These are phyloP conservation scores for Penicillium brasilianum DNA, from an alignment of 2,329 filamentous ascomycete genomes.

Conservation along the genomic window DNA sequence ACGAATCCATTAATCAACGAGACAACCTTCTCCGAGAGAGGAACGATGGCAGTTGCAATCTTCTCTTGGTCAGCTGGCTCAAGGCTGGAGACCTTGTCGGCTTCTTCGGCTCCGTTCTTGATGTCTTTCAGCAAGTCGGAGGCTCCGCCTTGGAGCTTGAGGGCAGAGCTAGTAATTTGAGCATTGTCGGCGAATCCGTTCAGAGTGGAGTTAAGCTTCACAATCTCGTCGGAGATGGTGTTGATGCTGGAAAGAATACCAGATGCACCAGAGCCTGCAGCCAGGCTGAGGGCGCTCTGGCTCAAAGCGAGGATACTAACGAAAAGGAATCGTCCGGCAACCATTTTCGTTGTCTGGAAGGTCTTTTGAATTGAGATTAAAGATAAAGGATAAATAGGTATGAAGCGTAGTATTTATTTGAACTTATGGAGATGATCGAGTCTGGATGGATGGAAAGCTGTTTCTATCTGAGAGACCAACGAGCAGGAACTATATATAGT, in stretches of 20 bases:
- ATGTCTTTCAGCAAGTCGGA: not conserved
- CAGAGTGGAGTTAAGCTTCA: not conserved
- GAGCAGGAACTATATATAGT: not conserved
- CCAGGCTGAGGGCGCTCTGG: not conserved
- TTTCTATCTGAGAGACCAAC: not conserved
- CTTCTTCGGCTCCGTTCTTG: not conserved
- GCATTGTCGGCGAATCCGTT: not conserved
- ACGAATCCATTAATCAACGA: not conserved
- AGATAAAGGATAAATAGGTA: not conserved
- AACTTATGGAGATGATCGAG: not conserved
- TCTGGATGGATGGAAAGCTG: not conserved
- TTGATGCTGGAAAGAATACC: not conserved
- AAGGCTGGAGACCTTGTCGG: not conserved
- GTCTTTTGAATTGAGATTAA: not conserved
- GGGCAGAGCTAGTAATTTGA: not conserved
- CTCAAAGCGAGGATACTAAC: not conserved
- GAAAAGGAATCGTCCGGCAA: not conserved
- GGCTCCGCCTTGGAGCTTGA: not conserved
- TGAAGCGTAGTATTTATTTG: not conserved
- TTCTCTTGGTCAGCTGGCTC: not conserved
- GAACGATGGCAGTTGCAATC: not conserved
- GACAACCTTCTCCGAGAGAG: not conserved
- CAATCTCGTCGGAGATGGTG: not conserved
- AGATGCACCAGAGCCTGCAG: not conserved
- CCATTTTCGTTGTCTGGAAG: not conserved